Conservation (phyloP, 2,329 filamentous ascomycete genomes). For the Fusarium napiforme region DNA sequence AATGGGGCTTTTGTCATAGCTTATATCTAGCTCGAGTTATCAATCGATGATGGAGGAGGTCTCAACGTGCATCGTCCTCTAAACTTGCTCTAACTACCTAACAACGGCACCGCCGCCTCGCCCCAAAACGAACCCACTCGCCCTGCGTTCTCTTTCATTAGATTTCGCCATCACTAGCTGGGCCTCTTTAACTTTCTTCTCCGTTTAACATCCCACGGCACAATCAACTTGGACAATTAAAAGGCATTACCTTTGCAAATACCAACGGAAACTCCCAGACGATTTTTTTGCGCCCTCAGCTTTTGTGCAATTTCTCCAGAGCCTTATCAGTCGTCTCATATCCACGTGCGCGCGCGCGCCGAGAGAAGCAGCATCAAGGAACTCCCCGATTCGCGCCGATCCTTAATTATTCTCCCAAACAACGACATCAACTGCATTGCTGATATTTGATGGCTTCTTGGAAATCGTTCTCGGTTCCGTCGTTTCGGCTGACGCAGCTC, state of each 20-base stretch:
- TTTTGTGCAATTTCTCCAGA: background rate
- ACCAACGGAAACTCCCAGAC: background rate
- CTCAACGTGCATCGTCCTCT: constrained; percentile 22
- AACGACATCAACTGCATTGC: constrained; percentile 7
- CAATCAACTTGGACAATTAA: constrained; percentile 13
- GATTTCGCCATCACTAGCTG: constrained; percentile 24
- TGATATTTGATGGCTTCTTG: constrained; percentile 52
- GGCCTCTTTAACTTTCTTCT: constrained; percentile 2
- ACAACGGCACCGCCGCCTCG: constrained; percentile 24
- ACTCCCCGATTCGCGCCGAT: constrained; percentile 25
- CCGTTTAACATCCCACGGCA: background rate
- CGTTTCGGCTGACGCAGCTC: constrained; percentile 56
- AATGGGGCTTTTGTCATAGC: constrained; percentile 28
- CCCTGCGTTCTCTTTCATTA: constrained; percentile 16
- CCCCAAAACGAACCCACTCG: constrained; percentile 35
- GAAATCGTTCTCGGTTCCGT: constrained; percentile 54
- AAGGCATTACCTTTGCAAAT: constrained; percentile 2
- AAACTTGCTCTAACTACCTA: constrained; percentile 14
- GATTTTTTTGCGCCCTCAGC: background rate
- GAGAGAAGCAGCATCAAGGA: constrained; percentile 22
- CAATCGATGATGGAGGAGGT: constrained; percentile 29
- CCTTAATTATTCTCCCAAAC: constrained; percentile 4
- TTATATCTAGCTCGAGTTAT: constrained; percentile 32
- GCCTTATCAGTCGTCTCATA: constrained; percentile 15
- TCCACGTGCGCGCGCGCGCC: constrained; percentile 11